These are phyloP conservation scores for Populus nigra DNA, from an alignment of 345 rosid species.

Conservation along the genomic window DNA sequence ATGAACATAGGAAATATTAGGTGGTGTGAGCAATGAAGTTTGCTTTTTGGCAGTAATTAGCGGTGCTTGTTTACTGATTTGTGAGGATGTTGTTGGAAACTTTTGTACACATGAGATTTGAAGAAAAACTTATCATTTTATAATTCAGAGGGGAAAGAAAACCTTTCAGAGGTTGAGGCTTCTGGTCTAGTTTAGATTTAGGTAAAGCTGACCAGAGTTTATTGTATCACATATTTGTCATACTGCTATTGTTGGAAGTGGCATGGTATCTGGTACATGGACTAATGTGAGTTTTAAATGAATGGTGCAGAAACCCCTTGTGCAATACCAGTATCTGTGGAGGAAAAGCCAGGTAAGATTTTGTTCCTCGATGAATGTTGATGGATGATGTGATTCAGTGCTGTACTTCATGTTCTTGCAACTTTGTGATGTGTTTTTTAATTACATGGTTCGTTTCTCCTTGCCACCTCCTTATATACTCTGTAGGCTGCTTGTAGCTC, in stretches of 20 bases:
- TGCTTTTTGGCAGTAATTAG: no score
- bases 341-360: constrained; percentile 44
- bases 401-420: background rate
- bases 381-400: background rate
- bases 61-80: background rate
- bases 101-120: background rate
- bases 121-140: background rate
- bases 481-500: no score
- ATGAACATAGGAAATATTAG: no score
- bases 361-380: constrained; percentile 9
- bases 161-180: no score
- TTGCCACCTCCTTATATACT: background rate
- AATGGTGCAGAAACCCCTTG: constrained; percentile 77
- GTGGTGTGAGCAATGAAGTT: no score
- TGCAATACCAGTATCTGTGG: constrained; percentile 40
- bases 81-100: background rate
- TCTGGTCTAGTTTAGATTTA: background rate
- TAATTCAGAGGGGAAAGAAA: background rate
- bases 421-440: background rate
- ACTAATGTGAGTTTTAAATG: constrained; percentile 14
- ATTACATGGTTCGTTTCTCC: background rate
- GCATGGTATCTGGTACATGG: background rate
- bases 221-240: background rate
- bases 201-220: background rate
- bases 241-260: background rate